A percentile compares a stretch with the other conserved stretches of the same genome.
These are phyloP conservation scores for Lepidium aucheri DNA, from an alignment of 345 rosid genomes.

Conservation along the genomic window DNA sequence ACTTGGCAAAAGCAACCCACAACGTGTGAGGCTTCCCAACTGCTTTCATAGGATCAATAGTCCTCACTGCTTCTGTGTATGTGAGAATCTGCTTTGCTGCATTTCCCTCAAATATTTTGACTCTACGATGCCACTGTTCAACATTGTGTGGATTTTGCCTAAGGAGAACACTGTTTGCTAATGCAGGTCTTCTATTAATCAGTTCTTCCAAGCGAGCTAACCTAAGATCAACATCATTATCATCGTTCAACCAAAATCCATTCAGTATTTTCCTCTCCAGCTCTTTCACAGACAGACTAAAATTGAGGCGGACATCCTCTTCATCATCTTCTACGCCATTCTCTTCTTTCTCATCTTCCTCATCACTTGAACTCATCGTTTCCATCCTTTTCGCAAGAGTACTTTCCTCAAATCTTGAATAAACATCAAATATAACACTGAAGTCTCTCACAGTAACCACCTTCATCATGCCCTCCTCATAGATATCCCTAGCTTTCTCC, in stretches of 20 bases:
- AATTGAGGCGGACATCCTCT: slow-evolving; percentile 64
- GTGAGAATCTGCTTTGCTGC: slow-evolving; percentile 89
- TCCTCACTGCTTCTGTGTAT: slow-evolving; percentile 92
- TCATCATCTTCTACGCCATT: slow-evolving; percentile 44
- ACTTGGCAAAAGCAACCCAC: slow-evolving; percentile 89
- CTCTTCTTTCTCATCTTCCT: slow-evolving; percentile 45
- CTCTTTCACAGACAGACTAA: slow-evolving; percentile 41
- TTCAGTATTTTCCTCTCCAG: slow-evolving; percentile 72
- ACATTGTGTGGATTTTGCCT: slow-evolving; percentile 98
- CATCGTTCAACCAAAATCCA: slow-evolving; percentile 88
- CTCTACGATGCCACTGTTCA: slow-evolving; percentile 97
- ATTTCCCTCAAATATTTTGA: slow-evolving; percentile 79
- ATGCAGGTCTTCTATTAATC: slow-evolving; percentile 78
- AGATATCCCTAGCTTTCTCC: slow-evolving; percentile 89
- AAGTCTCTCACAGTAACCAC: slow-evolving; percentile 94
- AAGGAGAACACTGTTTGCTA: slow-evolving; percentile 88
- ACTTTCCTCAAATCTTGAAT: slow-evolving; percentile 75
- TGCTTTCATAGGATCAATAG: slow-evolving; percentile 93
- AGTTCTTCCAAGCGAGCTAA: slow-evolving; percentile 72
- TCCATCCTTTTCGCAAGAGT: slow-evolving; percentile 70
- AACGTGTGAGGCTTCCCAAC: slow-evolving; percentile 95
- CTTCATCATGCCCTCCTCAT: slow-evolving; percentile 94
- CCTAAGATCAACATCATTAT: slow-evolving; percentile 77
- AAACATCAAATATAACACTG: slow-evolving; percentile 85
- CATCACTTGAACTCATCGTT: slow-evolving; percentile 52